Base-by-base conservation (phyloP, 768 basidiomycete genomes). In the Pleurotus giganteus region DNA sequence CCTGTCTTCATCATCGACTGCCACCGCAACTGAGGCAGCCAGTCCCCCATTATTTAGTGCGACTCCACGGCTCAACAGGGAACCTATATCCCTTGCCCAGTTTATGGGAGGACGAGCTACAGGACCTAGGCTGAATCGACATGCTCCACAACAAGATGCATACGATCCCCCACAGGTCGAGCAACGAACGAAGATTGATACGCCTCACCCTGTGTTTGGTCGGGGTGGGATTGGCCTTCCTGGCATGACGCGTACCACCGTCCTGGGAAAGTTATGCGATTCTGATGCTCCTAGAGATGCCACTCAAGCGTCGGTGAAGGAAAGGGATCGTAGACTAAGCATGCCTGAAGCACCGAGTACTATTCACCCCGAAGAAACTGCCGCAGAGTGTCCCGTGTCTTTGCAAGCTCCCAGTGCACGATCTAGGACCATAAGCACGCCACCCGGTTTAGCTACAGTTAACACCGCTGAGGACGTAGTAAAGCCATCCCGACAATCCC, bases 101-200 rank as follows among this genome's bases (percentile, higher is more conserved):
- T 90, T 92, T 66, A 92, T 92, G 60, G 91, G 91, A 32, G 89
- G 91, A 5, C 81, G 76, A 24, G 89, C 85, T 12, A 79, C 82
- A 39, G 91, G 89, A 21, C 89, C 89, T 3, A 77, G 86, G 32
- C 76, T 93, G 39, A 91, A 80, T 58, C 81, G 76, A 55, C 89
- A 84, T 61, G 83, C 84, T 15, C 84, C 89, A 3, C 91, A 92
- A 65, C 75, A 75, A 60, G 83, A 92, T 69, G 77, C 77, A 8
- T 74, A 82, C 62, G 81, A 85, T 61, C 84, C 82, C 1, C 82
- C 80, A 0, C 82, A 83, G 59, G 88, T 88, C 60, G 83, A 85
- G 53, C 85, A 87, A 63, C 82, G 81, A 11, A 73, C 68, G 12
- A 71, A 70, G n/a, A 66, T 70, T 51, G 74, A 74, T 49, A 66